phyloP scores from a whole-genome alignment of 129 eudicot species.

The Arctium lappa region DNA sequence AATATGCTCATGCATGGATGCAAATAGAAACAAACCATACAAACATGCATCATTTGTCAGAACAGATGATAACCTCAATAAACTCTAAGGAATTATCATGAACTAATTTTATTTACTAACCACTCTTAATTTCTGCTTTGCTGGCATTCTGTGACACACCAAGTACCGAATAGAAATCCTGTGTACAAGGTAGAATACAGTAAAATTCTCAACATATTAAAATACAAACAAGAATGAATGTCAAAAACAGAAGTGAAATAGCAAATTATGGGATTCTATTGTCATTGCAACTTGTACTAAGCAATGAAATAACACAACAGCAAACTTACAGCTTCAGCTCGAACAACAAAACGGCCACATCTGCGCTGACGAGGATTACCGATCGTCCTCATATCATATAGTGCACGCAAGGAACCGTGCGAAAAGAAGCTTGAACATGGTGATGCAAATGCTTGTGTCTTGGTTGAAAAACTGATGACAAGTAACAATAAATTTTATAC shows the following conservation, averaged over 20 bases:
- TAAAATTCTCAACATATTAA: conserved; percentile 1
- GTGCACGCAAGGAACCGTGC: conserved; percentile 43
- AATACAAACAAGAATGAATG: background rate
- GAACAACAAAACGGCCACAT: conserved; percentile 58
- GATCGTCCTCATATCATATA: conserved; percentile 34
- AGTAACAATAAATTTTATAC: background rate
- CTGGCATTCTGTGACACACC: conserved; percentile 80
- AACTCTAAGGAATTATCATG: background rate
- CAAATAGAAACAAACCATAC: conserved; percentile 16
- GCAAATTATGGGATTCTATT: background rate
- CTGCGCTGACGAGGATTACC: conserved; percentile 35
- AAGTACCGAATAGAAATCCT: conserved; percentile 84
- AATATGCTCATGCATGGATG: background rate
- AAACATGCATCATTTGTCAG: background rate
- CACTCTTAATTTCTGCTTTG: conserved; percentile 90
- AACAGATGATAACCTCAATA: conserved; percentile 10
- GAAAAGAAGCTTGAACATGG: conserved; percentile 50
- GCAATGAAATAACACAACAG: background rate
- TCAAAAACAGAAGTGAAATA: background rate
- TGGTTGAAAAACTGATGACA: conserved; percentile 48
- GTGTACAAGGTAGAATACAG: conserved; percentile 10
- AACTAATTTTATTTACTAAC: conserved; percentile 42
- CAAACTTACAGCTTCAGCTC: conserved; percentile 70
- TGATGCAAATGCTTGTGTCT: conserved; percentile 48
- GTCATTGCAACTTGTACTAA: background rate